Evolutionary conservation across 768 basidiomycete species (phyloP), one percentile per base, ranked within the genome.

Genomic region (Mycena albidolilacea): DNA sequence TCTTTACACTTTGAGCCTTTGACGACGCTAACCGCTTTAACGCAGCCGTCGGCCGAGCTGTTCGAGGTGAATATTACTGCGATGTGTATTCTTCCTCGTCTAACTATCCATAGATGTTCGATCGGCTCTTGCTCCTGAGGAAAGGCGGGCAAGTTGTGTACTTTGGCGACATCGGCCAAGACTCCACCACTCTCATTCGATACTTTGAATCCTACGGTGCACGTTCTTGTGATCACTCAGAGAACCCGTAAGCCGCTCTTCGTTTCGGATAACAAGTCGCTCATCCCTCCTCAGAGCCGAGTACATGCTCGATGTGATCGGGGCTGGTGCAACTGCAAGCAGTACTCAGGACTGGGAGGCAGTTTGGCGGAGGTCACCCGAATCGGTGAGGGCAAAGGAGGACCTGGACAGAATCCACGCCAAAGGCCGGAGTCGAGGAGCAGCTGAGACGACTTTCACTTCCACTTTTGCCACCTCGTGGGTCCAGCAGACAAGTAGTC

Each of bases 91-190:
- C 9, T 61, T n/a, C 8, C 37, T 5, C 19, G 39, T 67, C 57
- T 57, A 39, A 43, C 35, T 72, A 39, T 30, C 7, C 60, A 23
- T 67, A 86, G 82, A 89, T 89, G 43, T 97, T 97, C 75, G 96
- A 97, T 77, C 83, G 92, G 39, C 83, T 97, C 0, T 83, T 97
- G 8, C 86, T 97, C 0, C 85, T 97, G 5, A 87, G 90, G 57
- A 89, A 90, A 75, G 96, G 96, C 14, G 96, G 96, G 68, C 81
- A 92, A 75, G 91, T 86, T 4, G 92, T 92, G 9, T 95, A 93
- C 81, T 93, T 92, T 74, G 92, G 93, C 8, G 90, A 94, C 64
- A 79, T 95, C 30, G 95, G 95, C 0, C 74, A 82, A 23, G 88
- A 92, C 70, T 85, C 93, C 0, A 79, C 85, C 11, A 88, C 88